Evolutionary conservation across 306 rosid species (phyloP).

Genomic region (Vigna hirtella): DNA sequence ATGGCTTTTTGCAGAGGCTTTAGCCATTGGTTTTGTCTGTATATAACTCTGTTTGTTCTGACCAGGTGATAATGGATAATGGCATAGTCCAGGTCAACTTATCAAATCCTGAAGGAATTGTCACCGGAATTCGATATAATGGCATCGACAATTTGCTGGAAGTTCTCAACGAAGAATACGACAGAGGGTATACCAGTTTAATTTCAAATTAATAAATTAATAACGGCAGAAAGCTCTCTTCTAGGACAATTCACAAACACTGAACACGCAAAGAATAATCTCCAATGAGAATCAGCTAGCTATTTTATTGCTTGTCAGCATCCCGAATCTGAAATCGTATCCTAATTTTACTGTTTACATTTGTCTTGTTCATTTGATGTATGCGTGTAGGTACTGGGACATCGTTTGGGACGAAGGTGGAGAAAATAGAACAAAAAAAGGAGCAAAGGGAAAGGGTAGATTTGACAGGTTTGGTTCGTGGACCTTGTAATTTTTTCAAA

Average conservation of each 20-base stretch:
- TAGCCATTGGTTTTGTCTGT: not conserved
- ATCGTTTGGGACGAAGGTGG: slow-evolving; percentile 55
- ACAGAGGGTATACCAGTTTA: slow-evolving; percentile 50
- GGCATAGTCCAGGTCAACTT: slow-evolving; percentile 81
- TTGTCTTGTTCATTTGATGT: too few relatives aligned
- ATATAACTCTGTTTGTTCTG: slow-evolving; percentile 1
- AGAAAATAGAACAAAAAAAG: slow-evolving; percentile 38
- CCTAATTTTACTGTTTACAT: not conserved
- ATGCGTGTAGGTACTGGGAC: slow-evolving; percentile 53
- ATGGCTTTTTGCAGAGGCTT: not conserved
- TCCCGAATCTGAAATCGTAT: not conserved
- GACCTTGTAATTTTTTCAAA: not conserved
- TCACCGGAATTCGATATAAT: slow-evolving; percentile 78
- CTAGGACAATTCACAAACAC: slow-evolving; percentile 23
- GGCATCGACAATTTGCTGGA: slow-evolving; percentile 91
- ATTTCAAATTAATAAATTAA: slow-evolving; percentile 5
- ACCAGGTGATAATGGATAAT: slow-evolving; percentile 85
- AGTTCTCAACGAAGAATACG: slow-evolving; percentile 59
- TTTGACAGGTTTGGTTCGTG: slow-evolving; percentile 51
- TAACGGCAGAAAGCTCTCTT: not conserved
- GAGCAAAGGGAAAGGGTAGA: slow-evolving; percentile 51
- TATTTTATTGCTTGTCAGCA: not conserved
- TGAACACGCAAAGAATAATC: slow-evolving; percentile 13
- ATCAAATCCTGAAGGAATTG: slow-evolving; percentile 81
- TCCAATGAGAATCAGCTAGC: not conserved